phyloP scores from a whole-genome alignment of 495 filamentous ascomycete genomes.

The Penicillium verhagenii region DNA sequence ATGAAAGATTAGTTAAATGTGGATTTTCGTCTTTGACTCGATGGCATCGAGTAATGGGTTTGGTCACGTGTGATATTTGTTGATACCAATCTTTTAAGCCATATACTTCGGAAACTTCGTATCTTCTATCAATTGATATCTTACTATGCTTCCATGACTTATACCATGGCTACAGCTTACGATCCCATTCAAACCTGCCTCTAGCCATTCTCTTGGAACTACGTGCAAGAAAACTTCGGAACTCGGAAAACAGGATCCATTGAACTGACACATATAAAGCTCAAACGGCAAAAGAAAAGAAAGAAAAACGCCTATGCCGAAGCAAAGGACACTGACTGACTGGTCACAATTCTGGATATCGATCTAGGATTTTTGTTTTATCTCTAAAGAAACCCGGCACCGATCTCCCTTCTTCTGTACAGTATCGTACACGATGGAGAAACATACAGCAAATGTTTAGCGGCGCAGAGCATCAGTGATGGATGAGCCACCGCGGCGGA shows the following conservation, averaged over 20 bases:
- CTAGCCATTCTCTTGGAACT: not conserved
- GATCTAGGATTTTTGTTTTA: conserved; percentile 15
- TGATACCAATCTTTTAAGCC: no score
- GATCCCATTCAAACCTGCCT: not conserved
- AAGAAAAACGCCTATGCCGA: conserved; percentile 3
- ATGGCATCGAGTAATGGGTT: conserved; percentile 43
- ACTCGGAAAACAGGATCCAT: not conserved
- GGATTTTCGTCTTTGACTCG: conserved; percentile 30
- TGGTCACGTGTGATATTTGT: not conserved
- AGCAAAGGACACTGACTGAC: not conserved
- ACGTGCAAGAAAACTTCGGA: not conserved
- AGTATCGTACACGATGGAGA: conserved; percentile 44
- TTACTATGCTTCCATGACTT: no score
- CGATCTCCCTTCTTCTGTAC: conserved; percentile 34
- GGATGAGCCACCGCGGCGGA: conserved; percentile 48
- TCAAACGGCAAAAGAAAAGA: not conserved
- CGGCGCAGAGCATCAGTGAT: conserved; percentile 45
- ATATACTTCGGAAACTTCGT: no score
- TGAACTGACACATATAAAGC: conserved; percentile 1
- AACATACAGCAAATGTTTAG: conserved; percentile 27
- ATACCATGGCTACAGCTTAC: no score
- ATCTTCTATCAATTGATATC: no score
- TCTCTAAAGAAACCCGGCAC: conserved; percentile 7
- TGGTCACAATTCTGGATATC: conserved; percentile 5
- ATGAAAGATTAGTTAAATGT: conserved; percentile 7